A percentile compares a stretch with the other conserved stretches of the same genome.
These are phyloP conservation scores for Torrubiella hemipterigena DNA, from an alignment of 2,329 filamentous ascomycete species.

Conservation along the genomic window DNA sequence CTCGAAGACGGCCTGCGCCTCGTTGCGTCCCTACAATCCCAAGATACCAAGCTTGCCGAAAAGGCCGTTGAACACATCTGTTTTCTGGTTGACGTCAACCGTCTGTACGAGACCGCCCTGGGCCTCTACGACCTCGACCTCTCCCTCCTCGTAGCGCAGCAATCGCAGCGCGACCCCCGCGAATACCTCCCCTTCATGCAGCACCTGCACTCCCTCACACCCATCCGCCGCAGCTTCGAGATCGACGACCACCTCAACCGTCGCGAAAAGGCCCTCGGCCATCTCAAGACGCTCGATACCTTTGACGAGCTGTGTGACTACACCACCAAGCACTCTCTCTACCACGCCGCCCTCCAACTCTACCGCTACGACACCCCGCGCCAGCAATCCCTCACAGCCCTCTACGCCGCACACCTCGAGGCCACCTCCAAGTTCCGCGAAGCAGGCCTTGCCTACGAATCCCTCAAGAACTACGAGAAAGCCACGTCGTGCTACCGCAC, in stretches of 20 bases:
- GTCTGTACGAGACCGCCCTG: conserved; percentile 79
- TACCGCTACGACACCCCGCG: conserved; percentile 71
- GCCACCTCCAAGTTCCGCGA: conserved; percentile 68
- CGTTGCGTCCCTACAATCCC: conserved; percentile 61
- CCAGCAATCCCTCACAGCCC: conserved; percentile 54
- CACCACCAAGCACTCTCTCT: conserved; percentile 66
- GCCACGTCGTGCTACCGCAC: conserved; percentile 77
- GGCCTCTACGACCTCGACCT: conserved; percentile 88
- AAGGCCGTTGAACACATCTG: conserved; percentile 93
- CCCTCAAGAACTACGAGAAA: conserved; percentile 57
- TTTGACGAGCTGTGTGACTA: conserved; percentile 75
- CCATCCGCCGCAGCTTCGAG: conserved; percentile 60
- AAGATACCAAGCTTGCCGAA: conserved; percentile 63
- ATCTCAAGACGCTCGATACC: conserved; percentile 59
- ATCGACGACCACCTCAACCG: conserved; percentile 84
- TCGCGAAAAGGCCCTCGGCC: conserved; percentile 61
- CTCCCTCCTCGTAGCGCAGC: conserved; percentile 81
- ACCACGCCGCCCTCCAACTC: conserved; percentile 62
- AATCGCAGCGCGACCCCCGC: conserved; percentile 87
- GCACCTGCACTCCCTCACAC: conserved; percentile 62
- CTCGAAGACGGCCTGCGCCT: conserved; percentile 73
- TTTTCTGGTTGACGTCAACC: conserved; percentile 89
- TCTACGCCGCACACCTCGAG: conserved; percentile 72
- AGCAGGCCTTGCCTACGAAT: conserved; percentile 85
- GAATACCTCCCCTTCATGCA: conserved; percentile 96